Conservation (phyloP, 768 basidiomycete genomes). For the Tubosaeta sp. region DNA sequence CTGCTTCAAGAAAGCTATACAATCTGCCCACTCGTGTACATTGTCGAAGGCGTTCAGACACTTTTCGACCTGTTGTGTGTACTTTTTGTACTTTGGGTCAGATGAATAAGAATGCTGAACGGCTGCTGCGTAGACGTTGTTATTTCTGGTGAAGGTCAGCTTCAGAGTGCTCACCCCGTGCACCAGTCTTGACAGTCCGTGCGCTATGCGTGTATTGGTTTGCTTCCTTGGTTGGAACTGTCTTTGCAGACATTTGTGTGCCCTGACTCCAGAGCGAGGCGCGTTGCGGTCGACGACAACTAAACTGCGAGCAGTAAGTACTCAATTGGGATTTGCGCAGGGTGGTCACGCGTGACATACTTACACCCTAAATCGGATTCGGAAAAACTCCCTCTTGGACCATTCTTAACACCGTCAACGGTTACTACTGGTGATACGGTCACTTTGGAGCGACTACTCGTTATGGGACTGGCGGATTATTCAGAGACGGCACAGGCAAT, state of each 20-base stretch:
- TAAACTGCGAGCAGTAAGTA: neutral
- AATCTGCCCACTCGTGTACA: slow-evolving; percentile 99
- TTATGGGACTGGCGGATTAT: slow-evolving; percentile 63
- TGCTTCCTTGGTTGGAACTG: slow-evolving; percentile 13
- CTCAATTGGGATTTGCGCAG: slow-evolving; percentile 6
- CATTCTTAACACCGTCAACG: too few relatives aligned
- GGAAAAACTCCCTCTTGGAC: too few relatives aligned
- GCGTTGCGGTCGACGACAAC: neutral
- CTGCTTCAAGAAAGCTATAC: slow-evolving; percentile 94
- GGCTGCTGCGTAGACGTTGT: slow-evolving; percentile 34
- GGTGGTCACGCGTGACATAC: slow-evolving; percentile 16
- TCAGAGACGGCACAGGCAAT: slow-evolving; percentile 55
- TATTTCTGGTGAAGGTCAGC: neutral
- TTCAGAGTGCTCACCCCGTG: slow-evolving; percentile 29
- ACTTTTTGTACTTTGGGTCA: slow-evolving; percentile 95
- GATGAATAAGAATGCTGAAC: slow-evolving; percentile 56
- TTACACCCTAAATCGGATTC: too few relatives aligned
- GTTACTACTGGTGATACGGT: too few relatives aligned
- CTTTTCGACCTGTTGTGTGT: slow-evolving; percentile 86
- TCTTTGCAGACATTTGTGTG: slow-evolving; percentile 18
- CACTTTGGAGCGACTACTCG: slow-evolving; percentile 75
- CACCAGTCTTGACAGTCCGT: slow-evolving; percentile 16
- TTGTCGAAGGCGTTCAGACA: slow-evolving; percentile 90
- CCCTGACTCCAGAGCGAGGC: slow-evolving; percentile 8
- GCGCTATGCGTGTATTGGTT: slow-evolving; percentile 7